A percentile compares a stretch with the other conserved stretches of the same genome.
These are phyloP conservation scores for Suillus tomentosus DNA, from an alignment of 768 basidiomycete species.

Conservation along the genomic window DNA sequence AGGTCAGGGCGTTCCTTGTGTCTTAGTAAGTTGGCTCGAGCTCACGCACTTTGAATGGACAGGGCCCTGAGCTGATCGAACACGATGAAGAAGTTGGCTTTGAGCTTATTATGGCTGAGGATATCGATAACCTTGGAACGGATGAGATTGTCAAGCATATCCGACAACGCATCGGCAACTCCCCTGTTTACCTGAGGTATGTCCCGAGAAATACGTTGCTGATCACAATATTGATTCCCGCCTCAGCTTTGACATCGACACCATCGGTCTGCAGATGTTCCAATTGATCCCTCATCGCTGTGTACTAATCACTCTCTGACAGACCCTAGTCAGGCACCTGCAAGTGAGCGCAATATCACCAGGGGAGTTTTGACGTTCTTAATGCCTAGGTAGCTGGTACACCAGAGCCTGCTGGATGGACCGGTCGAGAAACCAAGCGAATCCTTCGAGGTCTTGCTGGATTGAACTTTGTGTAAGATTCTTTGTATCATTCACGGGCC, in stretches of 20 bases:
- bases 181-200: constrained; percentile 68
- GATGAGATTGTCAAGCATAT: constrained; percentile 66
- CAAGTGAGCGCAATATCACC: constrained; percentile 44
- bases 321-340: constrained; percentile 76
- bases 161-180: constrained; percentile 61
- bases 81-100: constrained; percentile 72
- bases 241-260: constrained; percentile 72
- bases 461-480: constrained; percentile 68
- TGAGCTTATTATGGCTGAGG: constrained; percentile 70
- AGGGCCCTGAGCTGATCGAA: constrained; percentile 37
- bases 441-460: constrained; percentile 73
- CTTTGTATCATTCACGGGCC: neutral
- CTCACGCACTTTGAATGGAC: constrained; percentile 2
- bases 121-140: constrained; percentile 75
- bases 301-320: neutral
- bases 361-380: neutral
- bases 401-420: constrained; percentile 79
- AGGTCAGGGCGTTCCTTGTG: constrained; percentile 27
- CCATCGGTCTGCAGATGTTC: constrained; percentile 48
- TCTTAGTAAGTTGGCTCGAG: neutral
- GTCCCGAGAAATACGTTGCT: neutral
- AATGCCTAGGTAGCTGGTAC: constrained; percentile 56
- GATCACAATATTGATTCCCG: neutral
- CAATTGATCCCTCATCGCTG: neutral
- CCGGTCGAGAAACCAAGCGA: constrained; percentile 70